Base-by-base conservation (phyloP, 768 basidiomycete genomes). In the Podaxis sp. region DNA sequence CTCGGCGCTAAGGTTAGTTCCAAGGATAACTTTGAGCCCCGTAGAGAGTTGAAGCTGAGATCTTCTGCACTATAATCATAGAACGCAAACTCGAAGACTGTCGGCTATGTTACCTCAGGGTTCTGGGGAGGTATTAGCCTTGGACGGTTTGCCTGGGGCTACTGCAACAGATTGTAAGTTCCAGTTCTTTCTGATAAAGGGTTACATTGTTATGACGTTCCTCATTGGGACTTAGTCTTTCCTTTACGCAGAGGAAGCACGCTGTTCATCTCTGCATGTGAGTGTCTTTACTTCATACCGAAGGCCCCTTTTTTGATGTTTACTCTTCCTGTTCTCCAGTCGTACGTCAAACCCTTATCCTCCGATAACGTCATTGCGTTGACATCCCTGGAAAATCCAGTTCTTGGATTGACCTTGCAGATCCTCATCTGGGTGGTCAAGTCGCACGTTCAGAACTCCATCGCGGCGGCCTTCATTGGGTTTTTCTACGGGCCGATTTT, bases 111-210 rank as follows among this genome's bases (percentile, higher is more conserved):
- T 3, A 79, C 81, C 2, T 82, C 82, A 40, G 84, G 84, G 1
- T 86, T 84, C 71, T 86, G 84, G 84, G 83, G 75, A 38, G 85
- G 85, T 1, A 77, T 83, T 60, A 80, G 79, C 0, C 66, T 83
- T 30, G 77, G 79, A n/a, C 80, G 84, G 22, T 74, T 84, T 36
- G 52, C 75, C 1, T 83, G 82, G 79, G 84, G 85, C 3, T 80
- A 77, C 66, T 74, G 76, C 58, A 75, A 79, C 4, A 69, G 76
- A 22, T 70, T 65, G 85, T 84, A 58, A 62, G 73, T 68, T 13
- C 38, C 6, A 2, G 33, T 7, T 8, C 33, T 33, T 56, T n/a
- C 48, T 10, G n/a, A 17, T n/a, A 17, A 60, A 30, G 26, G n/a
- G 20, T 55, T 37, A 7, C 20, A 20, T 12, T 15, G 3, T 11